Evolutionary conservation across 2,329 filamentous ascomycete genomes (phyloP).

Genomic region (Ophiostoma populinum): DNA sequence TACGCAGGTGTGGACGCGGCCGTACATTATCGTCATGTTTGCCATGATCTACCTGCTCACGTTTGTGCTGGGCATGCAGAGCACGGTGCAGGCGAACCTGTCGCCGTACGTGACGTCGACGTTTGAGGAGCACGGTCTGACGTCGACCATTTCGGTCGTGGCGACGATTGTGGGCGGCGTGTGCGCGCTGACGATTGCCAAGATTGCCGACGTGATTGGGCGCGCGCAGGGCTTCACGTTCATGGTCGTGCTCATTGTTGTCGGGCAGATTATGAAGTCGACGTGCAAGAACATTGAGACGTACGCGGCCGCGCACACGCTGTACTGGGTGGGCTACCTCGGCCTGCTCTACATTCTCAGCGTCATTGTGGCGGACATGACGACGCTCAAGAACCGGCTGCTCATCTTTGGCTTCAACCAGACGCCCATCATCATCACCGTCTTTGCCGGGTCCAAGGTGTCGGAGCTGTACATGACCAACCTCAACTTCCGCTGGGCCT

Average conservation of each 20-base stretch:
- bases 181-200: slow-evolving; percentile 45
- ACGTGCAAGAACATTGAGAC: slow-evolving; percentile 40
- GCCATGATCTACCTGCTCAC: slow-evolving; percentile 23
- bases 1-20: slow-evolving; percentile 24
- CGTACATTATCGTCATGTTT: slow-evolving; percentile 26
- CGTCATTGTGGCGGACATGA: slow-evolving; percentile 51
- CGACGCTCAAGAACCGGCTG: slow-evolving; percentile 45
- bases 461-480: slow-evolving; percentile 31
- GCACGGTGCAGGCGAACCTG: slow-evolving; percentile 22
- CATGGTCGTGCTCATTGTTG: slow-evolving; percentile 30
- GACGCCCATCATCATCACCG: slow-evolving; percentile 47
- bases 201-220: slow-evolving; percentile 49
- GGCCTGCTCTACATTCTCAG: slow-evolving; percentile 23
- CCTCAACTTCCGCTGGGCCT: slow-evolving; percentile 48
- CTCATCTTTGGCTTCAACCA: slow-evolving; percentile 46
- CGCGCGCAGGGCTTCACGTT: slow-evolving; percentile 42
- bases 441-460: slow-evolving; percentile 42
- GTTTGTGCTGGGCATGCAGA: slow-evolving; percentile 20
- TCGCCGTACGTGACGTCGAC: slow-evolving; percentile 31
- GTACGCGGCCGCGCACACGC: slow-evolving; percentile 47
- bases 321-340: slow-evolving; percentile 42
- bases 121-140: slow-evolving; percentile 34
- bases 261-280: slow-evolving; percentile 49
- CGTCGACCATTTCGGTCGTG: slow-evolving; percentile 34
- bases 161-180: slow-evolving; percentile 37